Percentiles rank a stretch among this genome's conserved stretches.
phyloP scores from a whole-genome alignment of 192 early-diverging fungal genomes.

The Backusella psychrophila region DNA sequence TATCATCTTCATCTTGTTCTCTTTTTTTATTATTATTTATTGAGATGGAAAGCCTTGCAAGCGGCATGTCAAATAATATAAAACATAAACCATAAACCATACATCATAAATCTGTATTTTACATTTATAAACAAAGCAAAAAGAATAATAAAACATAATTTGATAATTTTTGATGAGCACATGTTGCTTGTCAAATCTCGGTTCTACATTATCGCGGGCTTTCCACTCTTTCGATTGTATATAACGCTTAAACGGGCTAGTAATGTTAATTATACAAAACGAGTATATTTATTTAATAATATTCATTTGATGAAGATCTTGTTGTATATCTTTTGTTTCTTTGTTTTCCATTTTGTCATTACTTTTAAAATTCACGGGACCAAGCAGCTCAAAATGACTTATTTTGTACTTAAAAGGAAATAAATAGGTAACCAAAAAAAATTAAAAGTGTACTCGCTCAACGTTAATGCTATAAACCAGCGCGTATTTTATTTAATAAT shows the following conservation, averaged over 20 bases:
- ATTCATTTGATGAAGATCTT: not conserved
- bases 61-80: not conserved
- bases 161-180: not conserved
- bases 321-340: not conserved
- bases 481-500: not conserved
- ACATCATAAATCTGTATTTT: not conserved
- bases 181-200: not conserved
- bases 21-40: not conserved
- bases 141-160: too few species aligned
- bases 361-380: not conserved
- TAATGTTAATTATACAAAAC: not conserved
- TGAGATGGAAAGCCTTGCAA: not conserved
- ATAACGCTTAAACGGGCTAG: not conserved
- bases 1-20: not conserved
- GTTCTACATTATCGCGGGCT: not conserved
- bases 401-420: not conserved
- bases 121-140: too few species aligned
- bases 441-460: not conserved
- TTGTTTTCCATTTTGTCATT: not conserved
- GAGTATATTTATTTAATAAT: not conserved
- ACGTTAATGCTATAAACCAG: not conserved
- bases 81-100: not conserved
- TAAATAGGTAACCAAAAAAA: not conserved
- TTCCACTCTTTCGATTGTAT: not conserved
- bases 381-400: not conserved